A percentile compares a stretch with the other conserved stretches of the same genome.
These are phyloP conservation scores for Eucalyptus virginea DNA, from an alignment of 345 rosid species.

Conservation along the genomic window DNA sequence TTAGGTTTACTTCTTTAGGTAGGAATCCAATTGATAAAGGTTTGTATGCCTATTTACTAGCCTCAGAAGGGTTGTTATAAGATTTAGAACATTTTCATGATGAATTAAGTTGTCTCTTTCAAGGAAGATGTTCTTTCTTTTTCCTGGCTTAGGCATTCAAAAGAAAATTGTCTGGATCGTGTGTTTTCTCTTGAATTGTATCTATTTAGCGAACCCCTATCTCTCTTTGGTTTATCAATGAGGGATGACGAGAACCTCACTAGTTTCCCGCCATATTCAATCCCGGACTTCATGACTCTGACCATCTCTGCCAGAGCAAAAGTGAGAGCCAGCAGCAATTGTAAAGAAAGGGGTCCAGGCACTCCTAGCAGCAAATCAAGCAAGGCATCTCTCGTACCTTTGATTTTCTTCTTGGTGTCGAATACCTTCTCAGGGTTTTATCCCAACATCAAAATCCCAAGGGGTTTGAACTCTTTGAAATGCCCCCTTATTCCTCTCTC, in stretches of 20 bases:
- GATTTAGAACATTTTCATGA: neutral
- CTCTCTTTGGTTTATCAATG: constrained; percentile 33
- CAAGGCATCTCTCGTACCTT: constrained; percentile 62
- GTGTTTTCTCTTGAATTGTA: neutral
- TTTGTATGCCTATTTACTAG: neutral
- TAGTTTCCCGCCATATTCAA: constrained; percentile 81
- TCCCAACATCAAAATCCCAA: neutral
- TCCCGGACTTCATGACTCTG: constrained; percentile 76
- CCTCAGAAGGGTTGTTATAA: neutral
- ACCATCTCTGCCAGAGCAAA: constrained; percentile 78
- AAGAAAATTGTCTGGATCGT: neutral
- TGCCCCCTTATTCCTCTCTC: neutral
- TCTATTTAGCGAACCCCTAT: constrained; percentile 16
- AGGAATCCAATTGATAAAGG: neutral
- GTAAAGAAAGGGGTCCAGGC: constrained; percentile 43
- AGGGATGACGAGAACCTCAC: constrained; percentile 84
- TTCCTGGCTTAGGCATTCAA: neutral
- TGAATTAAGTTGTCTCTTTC: neutral
- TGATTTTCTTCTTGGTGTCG: neutral
- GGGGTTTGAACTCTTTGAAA: neutral
- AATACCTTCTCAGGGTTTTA: neutral
- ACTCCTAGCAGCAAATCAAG: constrained; percentile 57
- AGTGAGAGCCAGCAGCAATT: constrained; percentile 58
- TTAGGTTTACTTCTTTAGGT: neutral
- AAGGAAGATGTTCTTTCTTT: neutral